Evolutionary conservation across 1,139 yeast species (phyloP), one percentile per base, ranked within the genome.

Genomic region (Hansenula sp.): DNA sequence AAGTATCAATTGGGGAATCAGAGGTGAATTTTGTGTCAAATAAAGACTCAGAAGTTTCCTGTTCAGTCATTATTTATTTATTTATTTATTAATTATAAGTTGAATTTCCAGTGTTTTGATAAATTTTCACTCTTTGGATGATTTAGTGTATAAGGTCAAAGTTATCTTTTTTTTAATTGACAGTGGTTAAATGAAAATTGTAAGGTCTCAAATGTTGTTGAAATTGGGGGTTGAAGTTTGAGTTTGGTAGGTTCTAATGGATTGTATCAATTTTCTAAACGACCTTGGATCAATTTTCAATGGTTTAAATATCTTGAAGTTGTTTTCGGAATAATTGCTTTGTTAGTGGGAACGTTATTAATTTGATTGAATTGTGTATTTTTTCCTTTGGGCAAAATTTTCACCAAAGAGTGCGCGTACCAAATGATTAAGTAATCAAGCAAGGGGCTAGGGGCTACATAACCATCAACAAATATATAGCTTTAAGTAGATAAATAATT

Each of bases 11-110:
- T 26, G 35, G 6, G 4, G 32, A 26, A 13, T 43, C 25, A 2
- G 31, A 39, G 29, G 54, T 52, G 44, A 52, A 54, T 39, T 49
- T 51, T 6, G 56, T 44, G 40, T 54, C 57, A 29, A 54, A 54
- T 13, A 52, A 32, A 8, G 57, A 52, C 39, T 52, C 57, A 3
- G 57, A 52, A 5, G 48, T 29, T 35, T 36, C 39, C 25, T 33
- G 40, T n/a, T 38, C 40, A 22, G 38, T 19, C 41, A 38, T 38
- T 34, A n/a, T n/a, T n/a, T n/a, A n/a, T n/a, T n/a, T n/a, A n/a
- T n/a, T n/a, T n/a, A n/a, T n/a, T n/a, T n/a, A n/a, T n/a, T n/a
- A n/a, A n/a, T n/a, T n/a, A n/a, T n/a, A n/a, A n/a, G n/a, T n/a
- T n/a, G n/a, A n/a, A n/a, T n/a, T n/a, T n/a, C n/a, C n/a, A n/a